Evolutionary conservation across 2,329 filamentous ascomycete genomes (phyloP).

Genomic region (Cladorrhinum sp.): DNA sequence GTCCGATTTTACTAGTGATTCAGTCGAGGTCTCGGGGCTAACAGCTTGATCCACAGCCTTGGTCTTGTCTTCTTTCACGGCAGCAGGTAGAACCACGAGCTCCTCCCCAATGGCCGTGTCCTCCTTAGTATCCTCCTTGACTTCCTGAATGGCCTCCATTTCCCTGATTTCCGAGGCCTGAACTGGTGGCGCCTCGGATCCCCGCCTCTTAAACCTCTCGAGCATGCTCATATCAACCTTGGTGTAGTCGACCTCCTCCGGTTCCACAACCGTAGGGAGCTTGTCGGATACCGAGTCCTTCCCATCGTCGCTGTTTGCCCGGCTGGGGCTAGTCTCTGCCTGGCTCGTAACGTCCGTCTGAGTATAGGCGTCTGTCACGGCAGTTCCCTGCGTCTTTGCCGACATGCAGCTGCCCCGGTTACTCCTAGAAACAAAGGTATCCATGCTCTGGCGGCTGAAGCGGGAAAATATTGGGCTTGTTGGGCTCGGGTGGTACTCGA

Average conservation of each 20-base stretch:
- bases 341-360: conserved; percentile 58
- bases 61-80: too few relatives aligned
- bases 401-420: conserved; percentile 75
- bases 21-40: conserved; percentile 18
- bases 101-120: background rate
- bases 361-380: conserved; percentile 66
- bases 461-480: conserved; percentile 66
- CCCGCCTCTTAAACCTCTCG: conserved; percentile 40
- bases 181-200: conserved; percentile 11
- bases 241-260: conserved; percentile 57
- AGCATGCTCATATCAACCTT: conserved; percentile 54
- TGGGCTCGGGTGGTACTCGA: conserved; percentile 76
- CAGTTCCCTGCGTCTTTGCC: conserved; percentile 64
- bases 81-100: background rate
- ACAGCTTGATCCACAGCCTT: too few relatives aligned
- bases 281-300: conserved; percentile 41
- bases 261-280: conserved; percentile 39
- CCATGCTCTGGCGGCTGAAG: conserved; percentile 64
- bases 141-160: conserved; percentile 2
- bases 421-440: conserved; percentile 59
- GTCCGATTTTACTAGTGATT: conserved; percentile 28
- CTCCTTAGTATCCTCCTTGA: conserved; percentile 5
- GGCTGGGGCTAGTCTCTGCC: conserved; percentile 54
- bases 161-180: conserved; percentile 1
- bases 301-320: conserved; percentile 52